phyloP scores from a whole-genome alignment of 495 filamentous ascomycete species.

The Neurospora sp. region DNA sequence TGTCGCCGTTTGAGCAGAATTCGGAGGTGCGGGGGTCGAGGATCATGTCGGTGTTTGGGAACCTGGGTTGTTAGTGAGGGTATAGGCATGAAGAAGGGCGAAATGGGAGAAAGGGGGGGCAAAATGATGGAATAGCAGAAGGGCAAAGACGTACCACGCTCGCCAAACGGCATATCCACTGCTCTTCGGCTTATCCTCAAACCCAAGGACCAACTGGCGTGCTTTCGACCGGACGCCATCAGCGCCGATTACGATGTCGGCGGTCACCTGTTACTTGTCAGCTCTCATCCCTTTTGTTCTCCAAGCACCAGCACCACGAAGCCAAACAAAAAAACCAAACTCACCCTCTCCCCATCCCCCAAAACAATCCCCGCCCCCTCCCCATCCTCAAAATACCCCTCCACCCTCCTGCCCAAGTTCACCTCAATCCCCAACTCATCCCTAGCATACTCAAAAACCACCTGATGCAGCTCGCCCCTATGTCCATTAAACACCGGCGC shows the following conservation, averaged over 20 bases:
- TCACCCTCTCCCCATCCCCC: constrained; percentile 37
- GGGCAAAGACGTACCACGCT: constrained; percentile 35
- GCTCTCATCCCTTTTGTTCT: background rate
- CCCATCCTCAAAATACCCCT: constrained; percentile 48
- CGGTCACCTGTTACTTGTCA: constrained; percentile 20
- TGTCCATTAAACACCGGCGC: constrained; percentile 52
- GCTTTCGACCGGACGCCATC: constrained; percentile 53
- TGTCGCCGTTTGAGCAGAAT: constrained; percentile 53
- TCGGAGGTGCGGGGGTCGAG: constrained; percentile 45
- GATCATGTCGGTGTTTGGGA: constrained; percentile 51
- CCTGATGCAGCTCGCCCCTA: constrained; percentile 47
- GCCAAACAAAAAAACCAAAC: background rate
- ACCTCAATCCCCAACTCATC: constrained; percentile 47
- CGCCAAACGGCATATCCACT: constrained; percentile 51
- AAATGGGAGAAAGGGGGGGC: too few species aligned
- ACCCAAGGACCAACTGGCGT: constrained; percentile 47
- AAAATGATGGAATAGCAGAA: too few species aligned
- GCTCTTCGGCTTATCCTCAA: constrained; percentile 48
- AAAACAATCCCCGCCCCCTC: constrained; percentile 43
- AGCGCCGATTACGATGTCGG: constrained; percentile 48
- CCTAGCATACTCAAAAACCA: constrained; percentile 48
- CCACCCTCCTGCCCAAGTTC: constrained; percentile 40
- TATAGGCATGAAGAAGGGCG: background rate
- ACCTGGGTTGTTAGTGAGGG: constrained; percentile 23
- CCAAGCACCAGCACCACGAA: background rate